Conservation (phyloP, 2,329 filamentous ascomycete species). For the Pestalotiopsis fici region DNA sequence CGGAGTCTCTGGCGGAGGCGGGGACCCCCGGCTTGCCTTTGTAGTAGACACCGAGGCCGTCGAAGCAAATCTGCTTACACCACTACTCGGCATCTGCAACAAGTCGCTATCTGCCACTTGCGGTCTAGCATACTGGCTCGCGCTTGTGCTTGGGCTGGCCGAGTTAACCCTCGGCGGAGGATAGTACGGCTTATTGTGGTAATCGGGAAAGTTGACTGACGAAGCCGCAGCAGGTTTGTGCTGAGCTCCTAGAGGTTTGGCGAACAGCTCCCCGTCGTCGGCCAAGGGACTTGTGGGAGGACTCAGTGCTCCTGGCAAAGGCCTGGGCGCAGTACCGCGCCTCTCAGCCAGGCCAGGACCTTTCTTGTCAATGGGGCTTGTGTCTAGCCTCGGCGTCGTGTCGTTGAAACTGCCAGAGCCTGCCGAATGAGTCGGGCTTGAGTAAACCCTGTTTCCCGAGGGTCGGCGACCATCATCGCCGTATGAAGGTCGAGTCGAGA, state of each 20-base stretch:
- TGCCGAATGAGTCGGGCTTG: constrained; percentile 30
- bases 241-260: constrained; percentile 58
- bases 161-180: constrained; percentile 52
- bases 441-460: constrained; percentile 33
- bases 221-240: constrained; percentile 40
- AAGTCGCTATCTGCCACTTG: constrained; percentile 28
- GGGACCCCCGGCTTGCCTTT: constrained; percentile 86
- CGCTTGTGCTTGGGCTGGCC: constrained; percentile 27
- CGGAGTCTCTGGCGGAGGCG: constrained; percentile 92
- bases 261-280: constrained; percentile 80
- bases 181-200: constrained; percentile 61
- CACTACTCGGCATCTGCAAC: constrained; percentile 40
- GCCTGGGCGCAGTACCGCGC: constrained; percentile 78
- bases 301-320: constrained; percentile 64
- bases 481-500: constrained; percentile 42
- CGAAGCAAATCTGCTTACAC: constrained; percentile 68
- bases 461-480: constrained; percentile 39
- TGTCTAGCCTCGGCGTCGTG: constrained; percentile 54
- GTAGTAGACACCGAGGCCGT: constrained; percentile 94
- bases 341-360: constrained; percentile 75
- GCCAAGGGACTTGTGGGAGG: constrained; percentile 71
- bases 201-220: constrained; percentile 45
- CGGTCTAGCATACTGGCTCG: constrained; percentile 25
- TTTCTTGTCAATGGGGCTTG: constrained; percentile 56
- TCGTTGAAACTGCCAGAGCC: constrained; percentile 47